Conservation (phyloP, 2,329 filamentous ascomycete genomes). For the Hortaea werneckii region DNA sequence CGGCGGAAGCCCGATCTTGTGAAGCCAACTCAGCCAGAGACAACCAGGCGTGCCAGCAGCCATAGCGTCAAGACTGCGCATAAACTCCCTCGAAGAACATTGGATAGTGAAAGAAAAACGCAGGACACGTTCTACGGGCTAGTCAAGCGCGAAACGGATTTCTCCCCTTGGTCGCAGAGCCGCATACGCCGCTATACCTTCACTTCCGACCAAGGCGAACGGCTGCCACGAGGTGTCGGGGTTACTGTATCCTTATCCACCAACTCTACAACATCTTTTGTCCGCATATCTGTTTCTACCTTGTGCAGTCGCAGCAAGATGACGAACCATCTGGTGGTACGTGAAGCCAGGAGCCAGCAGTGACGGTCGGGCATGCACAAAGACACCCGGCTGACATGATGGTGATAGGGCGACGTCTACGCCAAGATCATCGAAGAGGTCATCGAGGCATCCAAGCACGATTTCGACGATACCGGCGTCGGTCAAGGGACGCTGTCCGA, state of each 20-base stretch:
- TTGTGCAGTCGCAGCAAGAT: constrained; percentile 1
- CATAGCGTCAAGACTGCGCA: no score
- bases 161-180: no score
- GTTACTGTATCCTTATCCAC: no score
- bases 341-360: constrained; percentile 1
- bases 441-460: constrained; percentile 59
- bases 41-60: neutral
- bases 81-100: neutral
- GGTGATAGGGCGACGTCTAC: constrained; percentile 62
- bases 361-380: neutral
- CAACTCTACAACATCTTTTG: no score
- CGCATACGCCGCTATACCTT: no score
- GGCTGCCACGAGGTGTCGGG: no score
- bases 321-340: constrained; percentile 14
- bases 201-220: no score
- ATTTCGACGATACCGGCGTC: constrained; percentile 94
- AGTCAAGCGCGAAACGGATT: no score
- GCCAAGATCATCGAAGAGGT: constrained; percentile 77
- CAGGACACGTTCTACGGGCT: neutral
- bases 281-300: no score
- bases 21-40: neutral
- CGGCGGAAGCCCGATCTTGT: neutral
- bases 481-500: constrained; percentile 79
- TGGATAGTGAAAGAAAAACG: neutral
- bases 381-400: constrained; percentile 10